Evolutionary conservation across 139 green algal genomes (phyloP), one percentile per base, ranked within the genome.

Genomic region (Picochlorum sp.): DNA sequence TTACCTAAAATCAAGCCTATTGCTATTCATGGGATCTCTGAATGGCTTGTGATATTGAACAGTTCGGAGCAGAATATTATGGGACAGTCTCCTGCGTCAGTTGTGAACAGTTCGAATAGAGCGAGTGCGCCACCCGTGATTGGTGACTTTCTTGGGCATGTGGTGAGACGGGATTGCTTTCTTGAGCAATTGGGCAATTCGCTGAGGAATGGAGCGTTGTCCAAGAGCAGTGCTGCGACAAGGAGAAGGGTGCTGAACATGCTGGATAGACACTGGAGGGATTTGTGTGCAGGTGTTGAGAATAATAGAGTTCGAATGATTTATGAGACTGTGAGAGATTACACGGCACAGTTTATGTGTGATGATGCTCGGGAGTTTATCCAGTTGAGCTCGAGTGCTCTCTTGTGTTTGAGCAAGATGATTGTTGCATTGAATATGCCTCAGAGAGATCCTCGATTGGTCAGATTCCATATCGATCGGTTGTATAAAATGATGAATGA

Each of bases 391-490:
- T 28, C 20, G 13, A 18, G 13, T 52, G 58, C 58, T 32, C 20
- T 65, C 23, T 4, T 45, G 23, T 58, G 13, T 16, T 26, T 65
- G 41, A 65, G 18, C 20, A 50, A 49, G 18, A 32, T 65, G 58
- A 49, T 65, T 15, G 57, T 65, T 65, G 20, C n/a, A 3, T 24
- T 65, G 4, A 32, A 65, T 30, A 32, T 32, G 21, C 58, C 58
- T 49, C 20, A 52, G 18, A 23, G 23, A 50, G 58, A 65, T 32
- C 58, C 58, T 52, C 58, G 58, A 13, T 15, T 65, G 23, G 20
- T 50, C 13, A 65, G 57, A 18, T 65, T 65, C 28, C 58, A 65
- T 59, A 52, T 65, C n/a, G 58, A 65, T 28, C 15, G 16, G n/a
- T 32, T 65, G 58, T 58, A 57, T 32, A 49, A 21, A 32, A 28